A percentile compares a stretch with the other conserved stretches of the same genome.
Evolutionary conservation across 768 basidiomycete genomes (phyloP).

Genomic region (Austroboletus festivus): DNA sequence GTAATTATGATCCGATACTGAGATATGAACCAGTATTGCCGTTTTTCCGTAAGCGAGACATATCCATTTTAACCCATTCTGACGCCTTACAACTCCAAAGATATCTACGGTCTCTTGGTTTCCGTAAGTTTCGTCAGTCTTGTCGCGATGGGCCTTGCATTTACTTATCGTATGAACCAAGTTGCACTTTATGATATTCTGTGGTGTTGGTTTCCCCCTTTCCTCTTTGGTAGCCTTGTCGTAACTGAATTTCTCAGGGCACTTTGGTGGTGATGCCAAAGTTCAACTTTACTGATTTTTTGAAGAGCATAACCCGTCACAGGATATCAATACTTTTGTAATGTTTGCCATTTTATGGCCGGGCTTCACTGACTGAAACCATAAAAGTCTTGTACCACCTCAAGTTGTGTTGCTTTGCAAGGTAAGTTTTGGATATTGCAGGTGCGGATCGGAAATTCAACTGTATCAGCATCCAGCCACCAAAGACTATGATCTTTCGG

Average conservation of each 20-base stretch:
- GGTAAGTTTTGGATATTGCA: conserved; percentile 31
- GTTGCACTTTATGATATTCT: conserved; percentile 54
- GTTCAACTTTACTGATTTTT: conserved; percentile 60
- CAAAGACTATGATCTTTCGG: conserved; percentile 47
- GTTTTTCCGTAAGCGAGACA: conserved; percentile 49
- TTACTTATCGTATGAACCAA: conserved; percentile 20
- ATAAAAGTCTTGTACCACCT: conserved; percentile 57
- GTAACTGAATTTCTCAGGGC: conserved; percentile 36
- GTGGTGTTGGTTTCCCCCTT: conserved; percentile 39
- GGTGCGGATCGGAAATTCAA: neutral
- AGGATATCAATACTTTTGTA: conserved; percentile 56
- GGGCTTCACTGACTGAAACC: neutral
- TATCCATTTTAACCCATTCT: conserved; percentile 5
- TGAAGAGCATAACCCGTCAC: conserved; percentile 57
- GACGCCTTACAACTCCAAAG: conserved; percentile 29
- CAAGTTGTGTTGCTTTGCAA: conserved; percentile 67
- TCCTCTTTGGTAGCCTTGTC: neutral
- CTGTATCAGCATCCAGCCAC: conserved; percentile 46
- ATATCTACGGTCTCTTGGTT: conserved; percentile 60
- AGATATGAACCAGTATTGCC: conserved; percentile 45
- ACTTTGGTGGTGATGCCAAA: conserved; percentile 58
- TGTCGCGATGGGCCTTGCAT: neutral
- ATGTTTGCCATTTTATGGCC: neutral
- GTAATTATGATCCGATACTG: conserved; percentile 1
- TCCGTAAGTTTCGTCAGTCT: conserved; percentile 37